phyloP scores from a whole-genome alignment of 192 early-diverging fungal species.

The Entomortierella chlamydospora region DNA sequence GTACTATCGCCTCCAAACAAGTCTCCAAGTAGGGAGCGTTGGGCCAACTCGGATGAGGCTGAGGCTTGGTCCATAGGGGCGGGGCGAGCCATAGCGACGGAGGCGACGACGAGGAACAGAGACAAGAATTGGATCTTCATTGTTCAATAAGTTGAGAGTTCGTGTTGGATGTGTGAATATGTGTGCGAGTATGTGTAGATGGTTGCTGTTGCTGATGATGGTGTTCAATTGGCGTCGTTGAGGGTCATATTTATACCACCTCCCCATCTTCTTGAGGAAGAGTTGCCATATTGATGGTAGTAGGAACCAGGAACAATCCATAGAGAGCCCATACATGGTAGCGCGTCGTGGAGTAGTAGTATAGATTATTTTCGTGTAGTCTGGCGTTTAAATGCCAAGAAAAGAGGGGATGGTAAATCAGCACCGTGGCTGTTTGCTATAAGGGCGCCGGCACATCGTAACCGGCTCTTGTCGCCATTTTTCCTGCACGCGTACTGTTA shows the following conservation, averaged over 20 bases:
- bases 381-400: background rate
- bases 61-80: background rate
- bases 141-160: background rate
- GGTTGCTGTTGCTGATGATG: too few species aligned
- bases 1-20: conserved; percentile 13
- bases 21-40: conserved; percentile 10
- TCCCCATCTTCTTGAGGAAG: background rate
- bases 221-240: background rate
- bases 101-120: conserved; percentile 17
- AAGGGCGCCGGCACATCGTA: background rate
- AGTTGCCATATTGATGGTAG: too few species aligned
- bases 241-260: background rate
- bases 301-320: too few species aligned
- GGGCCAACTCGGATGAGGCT: background rate
- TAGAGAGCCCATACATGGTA: too few species aligned
- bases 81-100: conserved; percentile 6
- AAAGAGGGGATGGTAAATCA: background rate
- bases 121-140: conserved; percentile 36
- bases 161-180: too few species aligned
- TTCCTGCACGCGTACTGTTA: too few species aligned
- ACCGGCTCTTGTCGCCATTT: too few species aligned
- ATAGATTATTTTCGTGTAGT: too few species aligned
- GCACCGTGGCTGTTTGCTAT: background rate
- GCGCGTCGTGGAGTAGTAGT: too few species aligned
- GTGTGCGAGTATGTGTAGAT: too few species aligned